These are phyloP conservation scores for Cryptococcus floricola DNA, from an alignment of 1,284 basidiomycete species.

Conservation along the genomic window DNA sequence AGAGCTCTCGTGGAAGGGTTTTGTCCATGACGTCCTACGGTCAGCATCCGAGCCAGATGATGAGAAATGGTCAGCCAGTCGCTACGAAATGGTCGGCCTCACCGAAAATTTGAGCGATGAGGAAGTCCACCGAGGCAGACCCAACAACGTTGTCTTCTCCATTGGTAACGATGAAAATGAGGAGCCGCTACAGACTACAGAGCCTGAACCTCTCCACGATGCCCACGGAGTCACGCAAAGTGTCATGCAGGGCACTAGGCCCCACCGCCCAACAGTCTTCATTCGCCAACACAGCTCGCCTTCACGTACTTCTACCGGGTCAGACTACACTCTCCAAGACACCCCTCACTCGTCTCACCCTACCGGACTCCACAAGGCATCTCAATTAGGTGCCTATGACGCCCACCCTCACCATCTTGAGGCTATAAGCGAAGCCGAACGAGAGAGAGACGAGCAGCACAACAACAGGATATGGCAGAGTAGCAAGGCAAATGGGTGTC, in stretches of 20 bases:
- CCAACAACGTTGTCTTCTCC: constrained; percentile 7
- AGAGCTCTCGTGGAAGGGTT: constrained; percentile 24
- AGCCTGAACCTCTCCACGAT: background rate
- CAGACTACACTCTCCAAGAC: constrained; percentile 65
- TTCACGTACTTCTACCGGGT: constrained; percentile 53
- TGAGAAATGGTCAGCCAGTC: constrained; percentile 7
- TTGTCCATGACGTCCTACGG: constrained; percentile 22
- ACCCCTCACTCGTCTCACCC: constrained; percentile 28
- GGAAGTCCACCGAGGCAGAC: background rate
- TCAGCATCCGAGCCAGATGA: background rate
- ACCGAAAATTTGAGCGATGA: background rate
- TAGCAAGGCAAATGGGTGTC: constrained; percentile 5
- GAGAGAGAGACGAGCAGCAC: background rate
- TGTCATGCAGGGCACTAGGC: constrained; percentile 5
- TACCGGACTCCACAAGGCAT: constrained; percentile 5
- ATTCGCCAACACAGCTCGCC: constrained; percentile 41
- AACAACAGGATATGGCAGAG: constrained; percentile 5
- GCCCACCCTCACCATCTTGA: constrained; percentile 11
- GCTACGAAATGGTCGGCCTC: constrained; percentile 40
- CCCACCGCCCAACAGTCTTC: constrained; percentile 12
- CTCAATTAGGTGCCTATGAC: constrained; percentile 24
- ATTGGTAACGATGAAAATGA: constrained; percentile 15
- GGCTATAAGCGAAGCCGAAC: constrained; percentile 5
- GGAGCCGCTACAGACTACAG: constrained; percentile 13
- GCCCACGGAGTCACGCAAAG: constrained; percentile 7